Conservation (phyloP, 2,329 filamentous ascomycete species). For the Ophiostoma australiae region DNA sequence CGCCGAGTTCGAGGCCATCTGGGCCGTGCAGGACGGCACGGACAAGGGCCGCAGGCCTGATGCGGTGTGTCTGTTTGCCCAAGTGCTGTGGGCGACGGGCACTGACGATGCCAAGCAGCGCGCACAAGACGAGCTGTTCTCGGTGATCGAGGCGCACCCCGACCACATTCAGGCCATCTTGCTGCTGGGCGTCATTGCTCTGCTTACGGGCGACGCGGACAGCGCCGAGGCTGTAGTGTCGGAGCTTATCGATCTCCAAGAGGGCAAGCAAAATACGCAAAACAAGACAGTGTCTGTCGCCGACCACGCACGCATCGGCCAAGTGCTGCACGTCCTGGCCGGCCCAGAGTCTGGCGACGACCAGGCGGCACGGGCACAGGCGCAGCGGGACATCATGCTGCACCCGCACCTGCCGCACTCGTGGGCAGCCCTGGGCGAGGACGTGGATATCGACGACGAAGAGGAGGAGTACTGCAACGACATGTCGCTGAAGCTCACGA, state of each 20-base stretch:
- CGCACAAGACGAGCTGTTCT: slow-evolving; percentile 74
- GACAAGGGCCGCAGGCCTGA: slow-evolving; percentile 59
- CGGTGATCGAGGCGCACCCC: slow-evolving; percentile 67
- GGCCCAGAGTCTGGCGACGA: slow-evolving; percentile 42
- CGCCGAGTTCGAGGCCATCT: slow-evolving; percentile 70
- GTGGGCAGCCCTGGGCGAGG: slow-evolving; percentile 69
- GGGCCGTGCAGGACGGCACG: slow-evolving; percentile 72
- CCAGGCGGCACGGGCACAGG: slow-evolving; percentile 51
- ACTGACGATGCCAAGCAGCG: slow-evolving; percentile 66
- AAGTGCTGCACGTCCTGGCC: slow-evolving; percentile 71
- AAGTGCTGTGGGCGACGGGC: slow-evolving; percentile 90
- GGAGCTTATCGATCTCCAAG: slow-evolving; percentile 69
- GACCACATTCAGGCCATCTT: slow-evolving; percentile 75
- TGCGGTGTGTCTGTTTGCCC: slow-evolving; percentile 78
- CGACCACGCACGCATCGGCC: slow-evolving; percentile 66
- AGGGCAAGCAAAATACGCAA: slow-evolving; percentile 36
- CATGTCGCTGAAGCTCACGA: slow-evolving; percentile 77
- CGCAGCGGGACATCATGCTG: slow-evolving; percentile 73
- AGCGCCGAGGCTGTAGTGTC: slow-evolving; percentile 73
- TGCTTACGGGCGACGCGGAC: slow-evolving; percentile 74
- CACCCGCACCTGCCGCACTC: slow-evolving; percentile 72
- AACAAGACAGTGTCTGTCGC: slow-evolving; percentile 46
- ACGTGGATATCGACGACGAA: slow-evolving; percentile 36
- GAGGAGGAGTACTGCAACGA: slow-evolving; percentile 51
- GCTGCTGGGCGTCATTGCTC: slow-evolving; percentile 75